Base-by-base conservation (phyloP, 1,139 yeast species). In the Candida sojae region DNA sequence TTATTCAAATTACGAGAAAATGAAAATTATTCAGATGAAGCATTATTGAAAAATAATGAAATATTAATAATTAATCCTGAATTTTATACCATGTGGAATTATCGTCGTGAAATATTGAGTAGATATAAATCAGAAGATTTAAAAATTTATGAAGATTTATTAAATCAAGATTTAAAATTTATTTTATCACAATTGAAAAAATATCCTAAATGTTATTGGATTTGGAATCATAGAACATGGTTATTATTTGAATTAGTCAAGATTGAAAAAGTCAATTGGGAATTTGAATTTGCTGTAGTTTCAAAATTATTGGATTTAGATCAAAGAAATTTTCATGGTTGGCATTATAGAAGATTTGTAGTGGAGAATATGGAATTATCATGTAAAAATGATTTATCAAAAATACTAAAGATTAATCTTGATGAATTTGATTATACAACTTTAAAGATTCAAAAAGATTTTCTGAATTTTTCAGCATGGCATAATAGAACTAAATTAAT, bases 381-480 rank as follows among this genome's bases (percentile, higher is more conserved):
- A 10, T 41, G 35, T 28, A 32, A 42, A 28, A 25, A 30, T 9
- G 59, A 60, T 29, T 45, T 50, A 1, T 35, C 49, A 4, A 49
- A 66, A 47, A 29, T 60, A 45, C 50, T 71, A 60, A 46, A 66
- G 9, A 58, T 74, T 11, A 61, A 66, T 48, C 50, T 67, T 39
- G 61, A 69, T 5, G 99, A 95, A 66, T 84, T 89, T 57, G 78
- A 78, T 23, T 93, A 83, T 67, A 90, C 98, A 3, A 87, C 93
- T 0, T 64, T 73, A 47, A 88, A 86, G 69, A 89, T 92, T 59
- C 88, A 87, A 57, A 79, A 76, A 49, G 88, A 93, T 66, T 89
- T 92, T 48, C 88, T 97, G 45, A 95, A 93, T 64, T 93, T 87
- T 61, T 88, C 96, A 2, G 98, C 99, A 10, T 92, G 97, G 96